Evolutionary conservation across 176 grass and related monocot species (phyloP).

Genomic region (Triticum aestivum): DNA sequence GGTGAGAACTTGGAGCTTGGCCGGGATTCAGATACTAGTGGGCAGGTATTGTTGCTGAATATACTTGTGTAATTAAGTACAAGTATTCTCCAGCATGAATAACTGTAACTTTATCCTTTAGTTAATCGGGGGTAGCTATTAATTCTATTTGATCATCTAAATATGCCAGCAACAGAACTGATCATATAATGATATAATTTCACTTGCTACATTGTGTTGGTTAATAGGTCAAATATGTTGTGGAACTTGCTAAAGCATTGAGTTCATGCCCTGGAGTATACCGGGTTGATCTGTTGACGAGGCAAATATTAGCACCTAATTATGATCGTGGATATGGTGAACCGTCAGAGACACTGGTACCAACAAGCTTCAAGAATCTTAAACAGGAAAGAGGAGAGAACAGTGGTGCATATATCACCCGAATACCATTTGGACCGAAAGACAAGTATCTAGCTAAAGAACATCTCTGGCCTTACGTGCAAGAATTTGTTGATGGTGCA

Average conservation of each 20-base stretch:
- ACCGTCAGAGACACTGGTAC: slow-evolving; percentile 49
- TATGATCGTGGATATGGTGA: slow-evolving; percentile 68
- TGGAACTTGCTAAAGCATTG: slow-evolving; percentile 87
- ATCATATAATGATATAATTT: slow-evolving; percentile 13
- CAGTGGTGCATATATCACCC: slow-evolving; percentile 73
- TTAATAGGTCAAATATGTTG: slow-evolving; percentile 86
- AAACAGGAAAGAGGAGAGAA: slow-evolving; percentile 71
- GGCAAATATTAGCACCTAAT: slow-evolving; percentile 68
- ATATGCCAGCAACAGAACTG: slow-evolving; percentile 10
- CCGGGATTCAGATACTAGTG: slow-evolving; percentile 86
- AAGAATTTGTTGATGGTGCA: slow-evolving; percentile 92
- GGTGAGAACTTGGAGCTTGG: slow-evolving; percentile 94
- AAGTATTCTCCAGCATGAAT: slow-evolving; percentile 19
- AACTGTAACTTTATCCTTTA: neutral
- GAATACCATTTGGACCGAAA: slow-evolving; percentile 83
- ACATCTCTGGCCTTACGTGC: slow-evolving; percentile 76
- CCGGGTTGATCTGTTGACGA: slow-evolving; percentile 74
- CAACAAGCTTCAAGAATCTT: slow-evolving; percentile 58
- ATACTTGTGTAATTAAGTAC: neutral
- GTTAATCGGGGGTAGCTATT: slow-evolving; percentile 1
- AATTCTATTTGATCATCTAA: slow-evolving; percentile 15
- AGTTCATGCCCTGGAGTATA: slow-evolving; percentile 84
- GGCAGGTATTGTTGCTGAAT: slow-evolving; percentile 52
- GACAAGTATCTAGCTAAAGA: slow-evolving; percentile 81
- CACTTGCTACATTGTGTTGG: slow-evolving; percentile 25